phyloP scores from a whole-genome alignment of 2,329 filamentous ascomycete species.

The Eurotiales sp. region DNA sequence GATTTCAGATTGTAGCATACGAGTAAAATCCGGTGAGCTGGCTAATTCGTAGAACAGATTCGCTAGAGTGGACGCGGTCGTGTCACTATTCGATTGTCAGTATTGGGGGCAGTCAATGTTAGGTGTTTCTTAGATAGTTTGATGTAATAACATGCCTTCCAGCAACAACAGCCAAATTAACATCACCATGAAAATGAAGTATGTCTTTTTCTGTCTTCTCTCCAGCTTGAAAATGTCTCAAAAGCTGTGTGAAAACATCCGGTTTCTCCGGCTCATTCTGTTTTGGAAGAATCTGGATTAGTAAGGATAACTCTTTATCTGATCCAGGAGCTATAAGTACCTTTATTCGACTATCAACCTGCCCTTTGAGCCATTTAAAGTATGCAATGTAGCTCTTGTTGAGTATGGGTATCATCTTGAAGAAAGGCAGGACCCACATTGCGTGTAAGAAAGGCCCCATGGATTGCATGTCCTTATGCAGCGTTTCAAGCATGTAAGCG shows the following conservation, averaged over 20 bases:
- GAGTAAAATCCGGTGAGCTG: constrained; percentile 18
- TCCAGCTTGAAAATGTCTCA: constrained; percentile 2
- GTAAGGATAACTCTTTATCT: not conserved
- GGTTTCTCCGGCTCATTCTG: constrained; percentile 17
- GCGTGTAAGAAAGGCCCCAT: constrained; percentile 20
- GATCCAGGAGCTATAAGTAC: not conserved
- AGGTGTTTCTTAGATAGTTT: not conserved
- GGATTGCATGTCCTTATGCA: constrained; percentile 19
- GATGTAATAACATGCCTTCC: constrained; percentile 20
- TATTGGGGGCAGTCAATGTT: constrained; percentile 17
- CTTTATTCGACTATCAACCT: constrained; percentile 11
- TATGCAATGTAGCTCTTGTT: constrained; percentile 17
- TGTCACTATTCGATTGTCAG: constrained; percentile 15
- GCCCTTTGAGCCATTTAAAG: constrained; percentile 9
- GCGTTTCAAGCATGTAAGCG: constrained; percentile 18
- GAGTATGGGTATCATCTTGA: constrained; percentile 18
- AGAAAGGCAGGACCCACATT: constrained; percentile 23
- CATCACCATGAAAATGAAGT: constrained; percentile 19
- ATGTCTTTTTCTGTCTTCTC: constrained; percentile 11
- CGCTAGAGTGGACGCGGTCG: constrained; percentile 15
- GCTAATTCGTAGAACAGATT: constrained; percentile 17
- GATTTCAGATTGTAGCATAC: constrained; percentile 17
- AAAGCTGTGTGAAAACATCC: constrained; percentile 17
- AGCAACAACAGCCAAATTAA: constrained; percentile 23
- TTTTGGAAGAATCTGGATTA: not conserved